These are phyloP conservation scores for Phialophora tarda DNA, from an alignment of 2,329 filamentous ascomycete species.

Conservation along the genomic window DNA sequence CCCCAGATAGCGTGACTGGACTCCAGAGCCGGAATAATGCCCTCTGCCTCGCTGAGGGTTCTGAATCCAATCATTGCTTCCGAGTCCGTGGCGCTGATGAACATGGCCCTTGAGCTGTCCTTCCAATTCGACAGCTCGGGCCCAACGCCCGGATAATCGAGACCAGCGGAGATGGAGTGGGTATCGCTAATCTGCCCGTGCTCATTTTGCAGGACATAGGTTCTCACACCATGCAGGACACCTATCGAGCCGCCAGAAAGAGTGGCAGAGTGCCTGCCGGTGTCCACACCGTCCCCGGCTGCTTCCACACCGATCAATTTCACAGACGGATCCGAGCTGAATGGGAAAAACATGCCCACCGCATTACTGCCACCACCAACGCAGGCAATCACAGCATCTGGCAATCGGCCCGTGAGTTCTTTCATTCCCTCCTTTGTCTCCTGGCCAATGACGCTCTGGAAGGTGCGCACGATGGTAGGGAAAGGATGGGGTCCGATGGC, in stretches of 20 bases:
- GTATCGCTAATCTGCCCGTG: constrained; percentile 94
- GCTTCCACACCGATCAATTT: constrained; percentile 94
- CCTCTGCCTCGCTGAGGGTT: constrained; percentile 83
- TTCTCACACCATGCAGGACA: constrained; percentile 92
- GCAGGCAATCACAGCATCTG: constrained; percentile 94
- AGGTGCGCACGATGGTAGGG: constrained; percentile 95
- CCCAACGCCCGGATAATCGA: constrained; percentile 96
- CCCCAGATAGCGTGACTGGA: constrained; percentile 91
- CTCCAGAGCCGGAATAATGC: constrained; percentile 95
- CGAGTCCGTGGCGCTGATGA: constrained; percentile 88
- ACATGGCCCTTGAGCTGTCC: constrained; percentile 82
- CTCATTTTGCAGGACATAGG: constrained; percentile 90
- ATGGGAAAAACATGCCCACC: constrained; percentile 97
- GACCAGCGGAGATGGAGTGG: constrained; percentile 92
- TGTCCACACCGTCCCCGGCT: constrained; percentile 90
- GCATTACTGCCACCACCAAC: constrained; percentile 96
- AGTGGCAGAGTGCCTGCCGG: constrained; percentile 82
- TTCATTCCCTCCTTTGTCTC: constrained; percentile 94
- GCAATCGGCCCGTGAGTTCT: constrained; percentile 81
- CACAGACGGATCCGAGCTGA: constrained; percentile 81
- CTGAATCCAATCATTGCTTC: constrained; percentile 88
- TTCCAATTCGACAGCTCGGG: constrained; percentile 94
- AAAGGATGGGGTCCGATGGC: constrained; percentile 98
- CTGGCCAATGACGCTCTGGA: constrained; percentile 94
- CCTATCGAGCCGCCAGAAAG: constrained; percentile 85